Percentiles rank a stretch among this genome's conserved stretches.
These are phyloP conservation scores for Candida sithepensis DNA, from an alignment of 805 yeast species.

Conservation along the genomic window DNA sequence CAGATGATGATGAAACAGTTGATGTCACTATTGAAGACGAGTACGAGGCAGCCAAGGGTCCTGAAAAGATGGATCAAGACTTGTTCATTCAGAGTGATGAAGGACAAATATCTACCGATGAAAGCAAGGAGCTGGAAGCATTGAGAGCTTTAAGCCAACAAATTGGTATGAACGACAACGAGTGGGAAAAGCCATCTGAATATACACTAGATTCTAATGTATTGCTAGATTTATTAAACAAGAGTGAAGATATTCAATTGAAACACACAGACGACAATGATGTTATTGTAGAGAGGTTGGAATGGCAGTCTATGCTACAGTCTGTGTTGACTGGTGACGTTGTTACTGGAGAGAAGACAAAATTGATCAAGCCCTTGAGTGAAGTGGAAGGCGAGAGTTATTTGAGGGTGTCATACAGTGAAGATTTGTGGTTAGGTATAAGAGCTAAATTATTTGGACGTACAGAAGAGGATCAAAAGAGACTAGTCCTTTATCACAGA, in stretches of 20 bases:
- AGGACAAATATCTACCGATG: constrained; percentile 18
- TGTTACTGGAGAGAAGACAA: constrained; percentile 82
- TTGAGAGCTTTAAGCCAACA: constrained; percentile 29
- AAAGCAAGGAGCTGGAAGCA: constrained; percentile 26
- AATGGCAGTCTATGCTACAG: constrained; percentile 94
- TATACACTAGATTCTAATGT: constrained; percentile 34
- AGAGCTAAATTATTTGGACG: constrained; percentile 80
- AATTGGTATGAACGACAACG: constrained; percentile 29
- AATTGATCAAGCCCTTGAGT: constrained; percentile 49
- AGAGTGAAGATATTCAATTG: constrained; percentile 34
- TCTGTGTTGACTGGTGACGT: constrained; percentile 94
- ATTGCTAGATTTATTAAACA: constrained; percentile 29
- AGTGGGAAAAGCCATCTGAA: constrained; percentile 33
- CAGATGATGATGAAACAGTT: constrained; percentile 32
- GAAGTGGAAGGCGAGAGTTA: constrained; percentile 43
- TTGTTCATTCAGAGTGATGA: constrained; percentile 13
- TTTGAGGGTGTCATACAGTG: constrained; percentile 54
- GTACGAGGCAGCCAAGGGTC: constrained; percentile 16
- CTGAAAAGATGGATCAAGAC: constrained; percentile 15
- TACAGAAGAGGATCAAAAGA: constrained; percentile 72
- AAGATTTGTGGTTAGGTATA: constrained; percentile 83
- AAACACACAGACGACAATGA: constrained; percentile 26
- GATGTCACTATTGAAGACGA: constrained; percentile 26
- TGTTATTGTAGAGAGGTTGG: constrained; percentile 67
- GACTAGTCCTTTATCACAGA: constrained; percentile 64